A percentile compares a stretch with the other conserved stretches of the same genome.
Conservation (phyloP, 331 rosid species). For the Arachis monticola region DNA sequence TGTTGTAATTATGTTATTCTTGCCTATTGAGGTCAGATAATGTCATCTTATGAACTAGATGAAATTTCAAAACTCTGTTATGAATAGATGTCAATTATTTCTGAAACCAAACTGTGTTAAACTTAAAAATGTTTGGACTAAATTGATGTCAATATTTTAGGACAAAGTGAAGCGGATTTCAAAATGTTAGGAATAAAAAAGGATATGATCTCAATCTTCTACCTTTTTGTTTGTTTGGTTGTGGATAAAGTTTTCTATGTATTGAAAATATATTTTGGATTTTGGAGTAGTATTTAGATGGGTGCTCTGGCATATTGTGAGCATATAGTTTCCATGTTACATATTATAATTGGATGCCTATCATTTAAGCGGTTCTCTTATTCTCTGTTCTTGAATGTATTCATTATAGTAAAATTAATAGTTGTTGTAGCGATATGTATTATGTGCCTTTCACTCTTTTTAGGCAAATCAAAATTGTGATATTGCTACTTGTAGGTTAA, state of each 20-base stretch:
- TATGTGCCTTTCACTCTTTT: conserved; percentile 3
- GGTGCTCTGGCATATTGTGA: not conserved
- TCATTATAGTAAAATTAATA: not conserved
- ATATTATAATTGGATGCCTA: too few species aligned
- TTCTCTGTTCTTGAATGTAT: conserved; percentile 17
- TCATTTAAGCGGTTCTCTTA: not conserved
- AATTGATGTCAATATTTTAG: too few species aligned
- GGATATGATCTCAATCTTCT: not conserved
- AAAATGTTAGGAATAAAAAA: too few species aligned
- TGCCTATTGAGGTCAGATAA: too few species aligned
- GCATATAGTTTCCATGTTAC: not conserved
- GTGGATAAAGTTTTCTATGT: not conserved
- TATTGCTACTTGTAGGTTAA: conserved; percentile 64
- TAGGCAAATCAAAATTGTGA: conserved; percentile 37
- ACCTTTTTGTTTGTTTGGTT: conserved; percentile 17
- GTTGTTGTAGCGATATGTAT: conserved; percentile 12
- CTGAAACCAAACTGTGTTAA: too few species aligned
- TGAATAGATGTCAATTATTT: too few species aligned
- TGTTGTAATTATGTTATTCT: too few species aligned
- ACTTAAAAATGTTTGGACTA: too few species aligned
- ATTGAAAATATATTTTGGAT: conserved; percentile 6
- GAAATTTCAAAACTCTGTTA: too few species aligned
- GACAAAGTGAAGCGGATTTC: too few species aligned
- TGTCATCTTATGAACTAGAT: too few species aligned
- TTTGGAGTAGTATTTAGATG: not conserved